Conservation (phyloP, 2,329 filamentous ascomycete species). For the Fusarium decemcellulare region DNA sequence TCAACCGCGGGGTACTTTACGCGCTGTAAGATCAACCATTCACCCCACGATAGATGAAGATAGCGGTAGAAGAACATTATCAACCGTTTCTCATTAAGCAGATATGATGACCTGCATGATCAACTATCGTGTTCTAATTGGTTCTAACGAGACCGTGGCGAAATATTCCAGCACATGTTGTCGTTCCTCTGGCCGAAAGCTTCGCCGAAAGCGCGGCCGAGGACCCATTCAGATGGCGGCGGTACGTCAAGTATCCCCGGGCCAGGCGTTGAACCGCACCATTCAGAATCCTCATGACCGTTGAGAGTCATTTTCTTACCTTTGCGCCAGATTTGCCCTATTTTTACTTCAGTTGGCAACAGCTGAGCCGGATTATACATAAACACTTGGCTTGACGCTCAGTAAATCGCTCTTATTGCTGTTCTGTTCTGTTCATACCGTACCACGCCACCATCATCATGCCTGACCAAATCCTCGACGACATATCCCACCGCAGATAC, state of each 20-base stretch:
- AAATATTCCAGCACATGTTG: constrained; percentile 10
- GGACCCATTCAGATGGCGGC: constrained; percentile 26
- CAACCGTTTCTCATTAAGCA: background rate
- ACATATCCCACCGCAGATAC: constrained; percentile 96
- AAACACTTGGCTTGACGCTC: background rate
- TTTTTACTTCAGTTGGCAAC: background rate
- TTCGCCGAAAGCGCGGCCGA: constrained; percentile 45
- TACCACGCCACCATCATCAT: constrained; percentile 60
- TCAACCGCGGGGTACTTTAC: background rate
- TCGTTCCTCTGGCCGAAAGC: constrained; percentile 30
- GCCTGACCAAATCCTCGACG: constrained; percentile 85
- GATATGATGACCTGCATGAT: too few relatives aligned
- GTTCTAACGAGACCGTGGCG: background rate
- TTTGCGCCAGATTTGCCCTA: constrained; percentile 3
- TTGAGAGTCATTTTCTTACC: constrained; percentile 30
- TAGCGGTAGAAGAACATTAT: background rate
- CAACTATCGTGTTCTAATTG: too few relatives aligned
- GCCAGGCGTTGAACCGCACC: constrained; percentile 39
- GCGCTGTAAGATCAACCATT: background rate
- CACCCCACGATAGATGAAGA: background rate
- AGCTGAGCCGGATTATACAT: background rate
- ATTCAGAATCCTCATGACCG: constrained; percentile 28
- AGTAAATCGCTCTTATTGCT: background rate
- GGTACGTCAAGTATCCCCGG: constrained; percentile 22
- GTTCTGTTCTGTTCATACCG: constrained; percentile 14